These are phyloP conservation scores for Diplosphaera chodatii DNA, from an alignment of 139 green algal species.

Conservation along the genomic window DNA sequence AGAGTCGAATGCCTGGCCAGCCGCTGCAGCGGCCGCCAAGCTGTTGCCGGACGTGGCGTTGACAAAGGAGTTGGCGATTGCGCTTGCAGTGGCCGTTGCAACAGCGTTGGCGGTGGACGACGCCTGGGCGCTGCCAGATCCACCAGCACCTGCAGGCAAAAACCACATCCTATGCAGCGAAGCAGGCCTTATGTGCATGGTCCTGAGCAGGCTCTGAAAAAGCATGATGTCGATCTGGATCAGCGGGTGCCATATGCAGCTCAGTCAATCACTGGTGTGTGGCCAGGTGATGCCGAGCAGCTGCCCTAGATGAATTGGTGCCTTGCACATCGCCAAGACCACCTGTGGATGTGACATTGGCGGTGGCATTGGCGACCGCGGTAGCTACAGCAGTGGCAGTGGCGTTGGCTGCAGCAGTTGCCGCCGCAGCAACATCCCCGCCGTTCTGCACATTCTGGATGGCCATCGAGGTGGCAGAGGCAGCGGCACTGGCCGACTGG, in stretches of 20 bases:
- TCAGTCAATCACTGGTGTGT: no score
- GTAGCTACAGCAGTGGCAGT: neutral
- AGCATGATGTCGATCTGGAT: no score
- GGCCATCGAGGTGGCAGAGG: neutral
- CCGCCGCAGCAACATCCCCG: neutral
- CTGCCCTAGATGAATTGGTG: no score
- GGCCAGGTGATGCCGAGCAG: no score
- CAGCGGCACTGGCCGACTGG: neutral
- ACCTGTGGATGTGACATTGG: neutral
- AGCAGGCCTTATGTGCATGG: no score
- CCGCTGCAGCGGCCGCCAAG: neutral
- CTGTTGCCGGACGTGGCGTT: neutral
- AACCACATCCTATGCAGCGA: neutral
- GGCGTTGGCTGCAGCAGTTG: neutral
- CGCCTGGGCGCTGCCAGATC: neutral
- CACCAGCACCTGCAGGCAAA: neutral
- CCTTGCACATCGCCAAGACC: no score
- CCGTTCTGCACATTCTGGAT: neutral
- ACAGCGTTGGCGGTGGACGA: neutral
- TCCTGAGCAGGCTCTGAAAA: no score
- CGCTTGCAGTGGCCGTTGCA: neutral
- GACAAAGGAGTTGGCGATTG: neutral
- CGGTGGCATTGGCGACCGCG: neutral
- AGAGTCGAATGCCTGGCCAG: neutral
- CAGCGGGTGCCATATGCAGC: no score